Evolutionary conservation across 2,329 filamentous ascomycete genomes (phyloP).

Genomic region (Monosporascus sp.): DNA sequence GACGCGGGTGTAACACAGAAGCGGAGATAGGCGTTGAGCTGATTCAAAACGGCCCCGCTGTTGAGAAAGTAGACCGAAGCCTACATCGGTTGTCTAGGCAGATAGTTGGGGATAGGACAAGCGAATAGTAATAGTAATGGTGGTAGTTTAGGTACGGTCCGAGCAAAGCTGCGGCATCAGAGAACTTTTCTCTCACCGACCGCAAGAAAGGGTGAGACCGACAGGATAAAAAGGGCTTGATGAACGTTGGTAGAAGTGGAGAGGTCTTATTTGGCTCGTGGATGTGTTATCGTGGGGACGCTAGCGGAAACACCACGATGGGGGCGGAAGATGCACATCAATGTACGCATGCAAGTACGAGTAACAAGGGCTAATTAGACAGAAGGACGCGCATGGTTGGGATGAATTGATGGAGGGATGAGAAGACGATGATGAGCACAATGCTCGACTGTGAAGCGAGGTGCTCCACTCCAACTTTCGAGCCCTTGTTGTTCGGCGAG

Average conservation of each 20-base stretch:
- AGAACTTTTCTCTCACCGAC: conserved; percentile 10
- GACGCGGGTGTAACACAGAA: not conserved
- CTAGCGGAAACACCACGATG: conserved; percentile 24
- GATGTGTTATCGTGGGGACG: conserved; percentile 29
- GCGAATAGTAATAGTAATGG: not conserved
- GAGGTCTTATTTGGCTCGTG: conserved; percentile 26
- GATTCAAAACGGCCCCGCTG: not conserved
- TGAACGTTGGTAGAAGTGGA: conserved; percentile 25
- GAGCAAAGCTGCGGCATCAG: not conserved
- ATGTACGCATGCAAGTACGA: conserved; percentile 7
- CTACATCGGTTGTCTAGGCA: not conserved
- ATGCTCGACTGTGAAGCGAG: not conserved
- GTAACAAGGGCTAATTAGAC: not conserved
- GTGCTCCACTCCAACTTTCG: not conserved
- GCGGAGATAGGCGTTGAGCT: not conserved
- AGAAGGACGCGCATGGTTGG: not conserved
- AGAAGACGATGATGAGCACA: not conserved
- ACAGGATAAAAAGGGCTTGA: conserved; percentile 27
- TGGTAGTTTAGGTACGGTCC: not conserved
- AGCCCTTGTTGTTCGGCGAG: not conserved
- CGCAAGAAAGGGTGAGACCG: conserved; percentile 16
- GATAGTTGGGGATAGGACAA: not conserved
- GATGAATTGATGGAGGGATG: not conserved
- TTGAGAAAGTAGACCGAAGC: not conserved
- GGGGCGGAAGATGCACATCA: conserved; percentile 28